Conservation (phyloP, 371 early-diverging fungal species). For the Edhazardia aedis region DNA sequence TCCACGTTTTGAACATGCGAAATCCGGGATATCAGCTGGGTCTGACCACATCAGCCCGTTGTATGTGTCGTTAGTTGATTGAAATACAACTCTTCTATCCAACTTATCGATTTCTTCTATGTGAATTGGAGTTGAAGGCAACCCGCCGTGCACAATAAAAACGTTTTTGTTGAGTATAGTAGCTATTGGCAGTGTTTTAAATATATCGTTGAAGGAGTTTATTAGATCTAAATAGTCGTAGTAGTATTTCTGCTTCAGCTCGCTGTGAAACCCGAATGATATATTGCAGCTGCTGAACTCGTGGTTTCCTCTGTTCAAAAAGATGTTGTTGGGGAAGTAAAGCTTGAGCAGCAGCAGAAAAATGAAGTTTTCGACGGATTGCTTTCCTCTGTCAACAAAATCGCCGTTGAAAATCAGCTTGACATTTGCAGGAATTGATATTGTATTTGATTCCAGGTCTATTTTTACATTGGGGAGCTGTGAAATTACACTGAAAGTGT, state of each 20-base stretch:
- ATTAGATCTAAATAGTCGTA: slow-evolving; percentile 52
- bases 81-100: slow-evolving; percentile 62
- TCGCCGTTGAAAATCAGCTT: slow-evolving; percentile 77
- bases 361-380: slow-evolving; percentile 72
- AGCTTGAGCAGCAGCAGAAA: slow-evolving; percentile 55
- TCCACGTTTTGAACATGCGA: slow-evolving; percentile 64
- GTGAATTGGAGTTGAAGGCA: slow-evolving; percentile 50
- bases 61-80: slow-evolving; percentile 52
- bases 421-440: slow-evolving; percentile 61
- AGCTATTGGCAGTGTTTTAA: slow-evolving; percentile 71
- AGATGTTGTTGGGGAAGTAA: slow-evolving; percentile 62
- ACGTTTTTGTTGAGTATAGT: slow-evolving; percentile 69
- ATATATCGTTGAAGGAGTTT: slow-evolving; percentile 68
- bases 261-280: slow-evolving; percentile 85
- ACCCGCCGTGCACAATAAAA: slow-evolving; percentile 83
- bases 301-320: slow-evolving; percentile 77
- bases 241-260: slow-evolving; percentile 72
- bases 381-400: slow-evolving; percentile 83
- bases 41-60: slow-evolving; percentile 86
- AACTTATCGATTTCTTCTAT: slow-evolving; percentile 53
- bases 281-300: slow-evolving; percentile 88
- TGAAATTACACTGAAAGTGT: slow-evolving; percentile 52
- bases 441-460: no score
- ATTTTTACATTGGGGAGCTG: no score
- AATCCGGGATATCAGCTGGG: slow-evolving; percentile 55